Conservation (phyloP, 768 basidiomycete species). For the Vishniacozyma victoriae region DNA sequence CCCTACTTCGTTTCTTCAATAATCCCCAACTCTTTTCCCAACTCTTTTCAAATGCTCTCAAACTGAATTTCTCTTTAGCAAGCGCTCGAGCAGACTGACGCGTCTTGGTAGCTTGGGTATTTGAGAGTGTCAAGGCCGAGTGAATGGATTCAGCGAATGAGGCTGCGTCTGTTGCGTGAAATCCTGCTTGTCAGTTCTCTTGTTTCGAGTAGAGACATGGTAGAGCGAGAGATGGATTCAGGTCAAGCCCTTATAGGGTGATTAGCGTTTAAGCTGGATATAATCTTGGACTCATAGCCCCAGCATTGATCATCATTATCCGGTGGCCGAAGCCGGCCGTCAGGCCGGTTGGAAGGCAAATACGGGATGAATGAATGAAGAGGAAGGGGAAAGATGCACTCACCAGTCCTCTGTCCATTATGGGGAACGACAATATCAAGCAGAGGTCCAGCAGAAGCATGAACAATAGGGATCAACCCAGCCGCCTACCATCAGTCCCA, state of each 20-base stretch:
- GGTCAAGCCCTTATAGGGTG: neutral
- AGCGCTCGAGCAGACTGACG: slow-evolving; percentile 63
- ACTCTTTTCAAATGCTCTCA: slow-evolving; percentile 67
- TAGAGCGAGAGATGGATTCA: neutral
- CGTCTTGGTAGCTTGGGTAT: slow-evolving; percentile 58
- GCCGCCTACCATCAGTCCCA: slow-evolving; percentile 65
- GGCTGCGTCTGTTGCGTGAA: slow-evolving; percentile 64
- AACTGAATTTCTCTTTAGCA: slow-evolving; percentile 70
- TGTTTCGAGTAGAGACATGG: neutral
- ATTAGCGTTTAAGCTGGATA: neutral
- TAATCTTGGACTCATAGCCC: neutral
- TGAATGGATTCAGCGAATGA: slow-evolving; percentile 66
- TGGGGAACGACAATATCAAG: slow-evolving; percentile 84
- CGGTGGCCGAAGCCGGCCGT: neutral
- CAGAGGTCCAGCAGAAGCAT: slow-evolving; percentile 87
- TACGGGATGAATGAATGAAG: neutral
- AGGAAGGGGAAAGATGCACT: slow-evolving; percentile 3
- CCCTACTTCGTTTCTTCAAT: too few species aligned
- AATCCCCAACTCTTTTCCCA: slow-evolving; percentile 50
- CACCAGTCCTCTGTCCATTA: slow-evolving; percentile 64
- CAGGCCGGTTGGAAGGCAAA: slow-evolving; percentile 59
- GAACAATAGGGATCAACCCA: slow-evolving; percentile 82
- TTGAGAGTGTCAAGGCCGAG: slow-evolving; percentile 57
- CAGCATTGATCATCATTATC: neutral
- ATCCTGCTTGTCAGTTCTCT: slow-evolving; percentile 55